A percentile compares a stretch with the other conserved stretches of the same genome.
phyloP scores from a whole-genome alignment of 2,329 filamentous ascomycete species.

The Phialophora expanda region DNA sequence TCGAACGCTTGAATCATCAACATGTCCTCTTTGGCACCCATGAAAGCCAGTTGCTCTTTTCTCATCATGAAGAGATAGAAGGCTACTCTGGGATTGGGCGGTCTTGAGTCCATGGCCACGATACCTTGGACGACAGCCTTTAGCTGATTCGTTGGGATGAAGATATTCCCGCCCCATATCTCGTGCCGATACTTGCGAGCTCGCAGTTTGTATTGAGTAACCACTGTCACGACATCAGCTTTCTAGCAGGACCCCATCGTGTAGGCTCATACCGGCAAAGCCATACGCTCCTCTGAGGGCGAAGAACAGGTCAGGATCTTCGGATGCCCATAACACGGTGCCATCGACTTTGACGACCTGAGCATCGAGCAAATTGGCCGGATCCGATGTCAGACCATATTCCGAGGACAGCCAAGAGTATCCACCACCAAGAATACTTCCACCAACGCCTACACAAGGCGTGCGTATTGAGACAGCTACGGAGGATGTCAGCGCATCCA shows the following conservation, averaged over 20 bases:
- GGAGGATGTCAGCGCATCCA: not conserved
- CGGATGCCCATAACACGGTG: conserved; percentile 12
- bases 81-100: conserved; percentile 13
- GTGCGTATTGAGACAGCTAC: conserved; percentile 12
- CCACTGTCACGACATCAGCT: conserved; percentile 3
- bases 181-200: conserved; percentile 4
- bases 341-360: conserved; percentile 19
- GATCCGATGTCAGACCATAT: conserved; percentile 17
- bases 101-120: conserved; percentile 16
- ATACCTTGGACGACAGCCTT: conserved; percentile 16
- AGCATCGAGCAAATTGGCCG: conserved; percentile 14
- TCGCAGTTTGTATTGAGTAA: conserved; percentile 17
- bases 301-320: conserved; percentile 19
- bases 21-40: conserved; percentile 9
- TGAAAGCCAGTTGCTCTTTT: conserved; percentile 9
- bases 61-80: conserved; percentile 15
- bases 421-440: conserved; percentile 16
- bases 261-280: conserved; percentile 2
- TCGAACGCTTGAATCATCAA: conserved; percentile 16
- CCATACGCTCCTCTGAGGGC: conserved; percentile 8
- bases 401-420: conserved; percentile 18
- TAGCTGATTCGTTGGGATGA: conserved; percentile 12
- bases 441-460: conserved; percentile 10
- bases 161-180: conserved; percentile 14
- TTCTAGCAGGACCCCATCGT: not conserved